These are phyloP conservation scores for Penicillium robsamsonii DNA, from an alignment of 495 filamentous ascomycete species.

Conservation along the genomic window DNA sequence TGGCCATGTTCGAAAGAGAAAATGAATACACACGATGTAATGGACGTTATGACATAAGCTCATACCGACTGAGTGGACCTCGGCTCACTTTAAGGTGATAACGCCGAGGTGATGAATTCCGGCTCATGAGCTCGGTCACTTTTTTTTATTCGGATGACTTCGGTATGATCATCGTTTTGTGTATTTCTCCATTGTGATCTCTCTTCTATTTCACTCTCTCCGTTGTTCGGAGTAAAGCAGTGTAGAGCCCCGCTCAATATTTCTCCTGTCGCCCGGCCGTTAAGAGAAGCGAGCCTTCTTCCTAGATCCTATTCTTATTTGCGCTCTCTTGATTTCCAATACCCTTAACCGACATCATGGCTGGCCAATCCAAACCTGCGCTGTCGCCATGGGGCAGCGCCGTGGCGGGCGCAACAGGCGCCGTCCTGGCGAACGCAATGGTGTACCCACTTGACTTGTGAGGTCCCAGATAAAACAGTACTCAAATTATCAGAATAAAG, in stretches of 20 bases:
- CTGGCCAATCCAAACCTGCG: conserved; percentile 73
- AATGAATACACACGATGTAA: not conserved
- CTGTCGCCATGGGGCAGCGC: conserved; percentile 94
- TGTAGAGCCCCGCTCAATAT: conserved; percentile 21
- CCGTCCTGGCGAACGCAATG: conserved; percentile 89
- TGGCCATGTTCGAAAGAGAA: not conserved
- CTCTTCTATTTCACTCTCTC: not conserved
- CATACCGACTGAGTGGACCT: conserved; percentile 32
- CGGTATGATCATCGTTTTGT: conserved; percentile 4
- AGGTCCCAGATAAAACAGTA: conserved; percentile 11
- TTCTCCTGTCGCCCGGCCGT: conserved; percentile 23
- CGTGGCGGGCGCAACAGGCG: conserved; percentile 88
- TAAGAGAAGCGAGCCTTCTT: conserved; percentile 10
- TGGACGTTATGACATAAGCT: conserved; percentile 9
- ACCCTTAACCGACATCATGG: conserved; percentile 51
- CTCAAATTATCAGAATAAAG: not conserved
- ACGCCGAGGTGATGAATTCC: conserved; percentile 35
- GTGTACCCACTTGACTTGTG: conserved; percentile 98
- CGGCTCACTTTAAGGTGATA: conserved; percentile 34
- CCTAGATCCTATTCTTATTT: conserved; percentile 7
- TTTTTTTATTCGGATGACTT: conserved; percentile 8
- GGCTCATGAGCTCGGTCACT: conserved; percentile 4
- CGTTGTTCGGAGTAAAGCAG: conserved; percentile 1
- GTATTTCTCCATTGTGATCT: not conserved
- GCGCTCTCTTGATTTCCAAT: conserved; percentile 7